Percentiles rank a stretch among this genome's conserved stretches.
Evolutionary conservation across 176 grass and related monocot genomes (phyloP).

Genomic region (Carex pumila): DNA sequence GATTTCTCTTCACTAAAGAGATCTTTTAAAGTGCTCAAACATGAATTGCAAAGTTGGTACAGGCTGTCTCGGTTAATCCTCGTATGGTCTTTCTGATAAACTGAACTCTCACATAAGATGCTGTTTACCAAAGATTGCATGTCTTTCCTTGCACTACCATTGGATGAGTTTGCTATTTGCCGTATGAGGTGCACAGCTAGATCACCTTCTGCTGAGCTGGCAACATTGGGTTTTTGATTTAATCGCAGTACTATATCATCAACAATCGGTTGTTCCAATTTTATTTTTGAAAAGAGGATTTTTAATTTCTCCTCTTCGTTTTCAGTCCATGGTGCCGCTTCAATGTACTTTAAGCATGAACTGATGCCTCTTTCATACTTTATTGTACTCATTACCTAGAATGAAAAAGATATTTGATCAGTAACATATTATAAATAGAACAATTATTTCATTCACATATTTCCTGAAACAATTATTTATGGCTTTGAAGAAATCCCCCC

Average conservation of each 20-base stretch:
- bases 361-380: conserved; percentile 66
- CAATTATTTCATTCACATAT: not conserved
- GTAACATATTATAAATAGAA: not conserved
- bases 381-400: conserved; percentile 65
- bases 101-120: conserved; percentile 72
- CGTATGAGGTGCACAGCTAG: conserved; percentile 55
- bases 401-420: conserved; percentile 21
- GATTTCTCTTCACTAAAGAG: conserved; percentile 38
- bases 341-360: conserved; percentile 80
- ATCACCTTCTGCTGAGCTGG: conserved; percentile 33
- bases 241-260: conserved; percentile 66
- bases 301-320: conserved; percentile 78
- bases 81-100: conserved; percentile 70
- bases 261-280: conserved; percentile 42
- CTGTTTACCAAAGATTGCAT: conserved; percentile 78
- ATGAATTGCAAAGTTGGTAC: conserved; percentile 59
- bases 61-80: conserved; percentile 54
- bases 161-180: conserved; percentile 51
- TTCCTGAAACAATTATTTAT: not conserved
- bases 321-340: conserved; percentile 78
- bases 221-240: conserved; percentile 10
- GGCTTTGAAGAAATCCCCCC: no score
- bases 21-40: conserved; percentile 41
- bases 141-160: conserved; percentile 65
- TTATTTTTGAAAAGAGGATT: conserved; percentile 46